Percentiles rank a stretch among this genome's conserved stretches.
Conservation (phyloP, 176 grass and related monocot genomes). For the Thinopyrum elongatum region DNA sequence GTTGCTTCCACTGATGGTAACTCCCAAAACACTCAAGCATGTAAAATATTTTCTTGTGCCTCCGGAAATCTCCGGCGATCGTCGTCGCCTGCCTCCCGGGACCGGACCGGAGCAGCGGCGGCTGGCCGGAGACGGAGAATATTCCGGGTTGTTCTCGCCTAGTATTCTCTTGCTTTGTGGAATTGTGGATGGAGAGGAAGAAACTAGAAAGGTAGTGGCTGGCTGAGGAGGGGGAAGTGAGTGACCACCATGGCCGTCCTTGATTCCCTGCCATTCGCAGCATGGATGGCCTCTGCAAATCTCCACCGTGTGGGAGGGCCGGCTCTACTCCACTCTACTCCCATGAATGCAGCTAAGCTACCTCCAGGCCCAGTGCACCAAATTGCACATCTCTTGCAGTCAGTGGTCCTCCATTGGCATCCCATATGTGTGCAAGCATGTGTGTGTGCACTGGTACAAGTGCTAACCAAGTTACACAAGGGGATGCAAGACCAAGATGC, state of each 20-base stretch:
- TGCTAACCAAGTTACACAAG: not conserved
- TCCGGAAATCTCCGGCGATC: not conserved
- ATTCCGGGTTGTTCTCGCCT: constrained; percentile 27
- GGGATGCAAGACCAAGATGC: constrained; percentile 7
- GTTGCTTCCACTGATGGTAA: not conserved
- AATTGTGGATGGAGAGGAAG: constrained; percentile 23
- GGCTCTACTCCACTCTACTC: constrained; percentile 20
- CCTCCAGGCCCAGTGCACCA: constrained; percentile 46
- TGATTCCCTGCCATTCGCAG: constrained; percentile 37
- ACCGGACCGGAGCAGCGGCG: not conserved
- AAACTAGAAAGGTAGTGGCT: constrained; percentile 20
- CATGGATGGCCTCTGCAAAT: constrained; percentile 40
- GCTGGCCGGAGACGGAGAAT: constrained; percentile 18
- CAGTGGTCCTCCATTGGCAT: constrained; percentile 37
- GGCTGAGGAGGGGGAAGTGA: constrained; percentile 12
- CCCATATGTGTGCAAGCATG: constrained; percentile 7
- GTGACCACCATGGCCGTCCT: constrained; percentile 31
- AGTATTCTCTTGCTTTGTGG: constrained; percentile 2
- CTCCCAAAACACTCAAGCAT: not conserved
- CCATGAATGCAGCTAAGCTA: constrained; percentile 40
- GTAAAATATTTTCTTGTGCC: not conserved
- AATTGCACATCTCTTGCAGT: constrained; percentile 8
- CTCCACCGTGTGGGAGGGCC: constrained; percentile 25
- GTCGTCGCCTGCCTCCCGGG: not conserved
- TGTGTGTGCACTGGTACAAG: not conserved